Evolutionary conservation across 495 filamentous ascomycete species (phyloP).

Genomic region (Bacidia gigantensis): DNA sequence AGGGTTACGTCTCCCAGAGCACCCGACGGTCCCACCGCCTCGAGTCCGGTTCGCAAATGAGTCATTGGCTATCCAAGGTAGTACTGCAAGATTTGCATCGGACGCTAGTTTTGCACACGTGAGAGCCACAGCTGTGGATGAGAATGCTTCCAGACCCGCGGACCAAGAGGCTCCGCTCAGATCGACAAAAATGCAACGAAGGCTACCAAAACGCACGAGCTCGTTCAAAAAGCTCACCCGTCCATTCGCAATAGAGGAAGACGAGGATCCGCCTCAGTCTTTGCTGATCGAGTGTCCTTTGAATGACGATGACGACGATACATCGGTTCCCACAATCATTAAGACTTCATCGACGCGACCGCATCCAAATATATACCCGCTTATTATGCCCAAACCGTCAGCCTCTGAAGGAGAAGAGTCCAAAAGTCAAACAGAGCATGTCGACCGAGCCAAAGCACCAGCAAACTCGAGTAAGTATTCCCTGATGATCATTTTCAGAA

Average conservation of each 20-base stretch:
- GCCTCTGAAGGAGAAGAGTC: too few relatives aligned
- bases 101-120: background rate
- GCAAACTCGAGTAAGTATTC: background rate
- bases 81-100: background rate
- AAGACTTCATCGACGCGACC: too few relatives aligned
- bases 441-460: background rate
- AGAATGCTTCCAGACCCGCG: background rate
- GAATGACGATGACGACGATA: background rate
- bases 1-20: too few relatives aligned
- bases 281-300: background rate
- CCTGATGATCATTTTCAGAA: background rate
- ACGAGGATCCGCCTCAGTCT: background rate
- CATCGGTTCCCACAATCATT: background rate
- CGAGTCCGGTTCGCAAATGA: background rate
- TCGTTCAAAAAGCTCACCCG: too few relatives aligned
- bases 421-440: background rate
- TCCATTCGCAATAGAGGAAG: background rate
- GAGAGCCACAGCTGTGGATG: background rate
- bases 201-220: too few relatives aligned
- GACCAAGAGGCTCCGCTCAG: background rate
- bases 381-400: too few relatives aligned
- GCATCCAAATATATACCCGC: too few relatives aligned
- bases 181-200: background rate
- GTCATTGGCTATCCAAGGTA: background rate
- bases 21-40: too few relatives aligned